phyloP scores from a whole-genome alignment of 2,329 filamentous ascomycete genomes.

The Nemania serpens region DNA sequence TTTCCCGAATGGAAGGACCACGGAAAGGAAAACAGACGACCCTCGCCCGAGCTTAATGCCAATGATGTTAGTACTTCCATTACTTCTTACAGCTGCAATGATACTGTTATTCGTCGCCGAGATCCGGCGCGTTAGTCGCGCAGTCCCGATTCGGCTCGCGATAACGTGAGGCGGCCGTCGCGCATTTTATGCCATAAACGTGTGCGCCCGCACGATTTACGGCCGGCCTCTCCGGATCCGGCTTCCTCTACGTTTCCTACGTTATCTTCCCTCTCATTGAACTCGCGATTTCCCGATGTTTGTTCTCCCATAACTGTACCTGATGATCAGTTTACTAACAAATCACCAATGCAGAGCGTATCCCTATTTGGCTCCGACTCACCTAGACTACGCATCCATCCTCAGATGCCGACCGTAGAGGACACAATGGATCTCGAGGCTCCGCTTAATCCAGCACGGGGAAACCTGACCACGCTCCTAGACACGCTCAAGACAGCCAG shows the following conservation, averaged over 20 bases:
- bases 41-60: constrained; percentile 36
- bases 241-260: constrained; percentile 8
- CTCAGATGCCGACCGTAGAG: constrained; percentile 24
- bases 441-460: constrained; percentile 34
- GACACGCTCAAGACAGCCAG: constrained; percentile 41
- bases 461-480: constrained; percentile 44
- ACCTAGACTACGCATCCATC: constrained; percentile 26
- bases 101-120: constrained; percentile 15
- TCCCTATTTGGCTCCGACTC: constrained; percentile 36
- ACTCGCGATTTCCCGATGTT: constrained; percentile 22
- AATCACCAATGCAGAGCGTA: background rate
- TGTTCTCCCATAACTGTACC: constrained; percentile 14
- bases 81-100: constrained; percentile 1
- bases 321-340: constrained; percentile 14
- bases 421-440: constrained; percentile 30
- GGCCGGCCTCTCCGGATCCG: background rate
- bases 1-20: constrained; percentile 54
- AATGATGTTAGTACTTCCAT: constrained; percentile 24
- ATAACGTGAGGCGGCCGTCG: background rate
- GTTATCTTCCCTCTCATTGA: constrained; percentile 1
- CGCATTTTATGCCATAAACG: constrained; percentile 13
- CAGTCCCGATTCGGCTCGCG: constrained; percentile 14
- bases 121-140: constrained; percentile 24
- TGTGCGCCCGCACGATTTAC: constrained; percentile 1
- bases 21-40: constrained; percentile 44